Conservation (phyloP, 208 protist genomes). For the Trypanosoma lewisi region DNA sequence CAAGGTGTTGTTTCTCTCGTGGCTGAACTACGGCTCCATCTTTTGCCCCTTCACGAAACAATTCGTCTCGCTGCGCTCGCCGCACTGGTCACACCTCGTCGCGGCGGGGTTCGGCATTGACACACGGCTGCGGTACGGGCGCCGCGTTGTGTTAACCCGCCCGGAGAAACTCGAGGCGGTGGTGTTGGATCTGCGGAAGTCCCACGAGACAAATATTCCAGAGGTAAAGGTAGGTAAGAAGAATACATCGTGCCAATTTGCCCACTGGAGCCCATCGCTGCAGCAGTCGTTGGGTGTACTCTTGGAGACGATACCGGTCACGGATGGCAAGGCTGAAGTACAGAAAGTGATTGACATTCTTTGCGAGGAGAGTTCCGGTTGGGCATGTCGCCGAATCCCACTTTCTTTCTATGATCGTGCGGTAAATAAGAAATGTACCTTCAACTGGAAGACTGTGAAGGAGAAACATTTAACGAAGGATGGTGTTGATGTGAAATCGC, state of each 20-base stretch:
- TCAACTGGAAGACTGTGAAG: background rate
- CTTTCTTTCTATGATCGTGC: constrained; percentile 16
- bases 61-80: constrained; percentile 42
- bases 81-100: constrained; percentile 48
- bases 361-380: background rate
- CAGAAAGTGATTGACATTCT: constrained; percentile 18
- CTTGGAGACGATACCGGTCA: constrained; percentile 29
- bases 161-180: constrained; percentile 24
- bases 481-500: background rate
- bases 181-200: constrained; percentile 27
- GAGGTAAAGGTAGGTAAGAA: background rate
- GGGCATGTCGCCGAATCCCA: constrained; percentile 15
- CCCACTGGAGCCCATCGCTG: constrained; percentile 36
- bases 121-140: constrained; percentile 22
- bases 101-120: constrained; percentile 44
- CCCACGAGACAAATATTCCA: background rate
- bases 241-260: constrained; percentile 1
- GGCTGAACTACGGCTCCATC: constrained; percentile 27
- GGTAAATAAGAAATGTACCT: background rate
- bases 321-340: constrained; percentile 1
- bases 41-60: constrained; percentile 64
- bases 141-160: constrained; percentile 26
- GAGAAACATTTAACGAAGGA: background rate
- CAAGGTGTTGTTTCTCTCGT: constrained; percentile 3
- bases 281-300: constrained; percentile 34